phyloP scores from a whole-genome alignment of 169 alveolate genomes.

The Babesia sp. region DNA sequence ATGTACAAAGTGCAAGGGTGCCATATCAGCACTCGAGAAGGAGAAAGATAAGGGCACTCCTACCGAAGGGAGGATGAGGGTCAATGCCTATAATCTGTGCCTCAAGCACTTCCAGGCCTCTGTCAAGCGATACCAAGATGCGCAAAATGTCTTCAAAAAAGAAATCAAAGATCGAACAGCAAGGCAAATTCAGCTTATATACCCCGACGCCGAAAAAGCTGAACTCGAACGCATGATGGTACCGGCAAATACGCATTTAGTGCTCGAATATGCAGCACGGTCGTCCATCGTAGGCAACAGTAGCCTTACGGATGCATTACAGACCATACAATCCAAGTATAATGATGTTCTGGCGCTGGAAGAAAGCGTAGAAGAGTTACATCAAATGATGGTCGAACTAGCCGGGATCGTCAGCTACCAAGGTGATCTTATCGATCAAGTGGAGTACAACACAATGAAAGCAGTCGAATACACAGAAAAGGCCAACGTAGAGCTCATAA shows the following conservation, averaged over 20 bases:
- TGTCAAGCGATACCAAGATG: constrained; percentile 60
- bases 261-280: constrained; percentile 55
- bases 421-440: constrained; percentile 84
- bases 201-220: constrained; percentile 44
- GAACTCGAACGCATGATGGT: constrained; percentile 42
- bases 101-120: constrained; percentile 66
- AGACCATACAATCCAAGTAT: constrained; percentile 81
- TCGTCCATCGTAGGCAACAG: constrained; percentile 44
- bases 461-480: constrained; percentile 79
- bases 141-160: constrained; percentile 57
- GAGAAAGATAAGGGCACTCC: constrained; percentile 45
- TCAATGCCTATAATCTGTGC: constrained; percentile 57
- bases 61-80: constrained; percentile 60
- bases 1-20: constrained; percentile 56
- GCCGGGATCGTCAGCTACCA: constrained; percentile 82
- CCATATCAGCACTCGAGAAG: constrained; percentile 18
- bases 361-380: constrained; percentile 80
- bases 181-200: constrained; percentile 60
- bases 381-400: constrained; percentile 82
- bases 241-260: constrained; percentile 25
- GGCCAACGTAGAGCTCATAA: constrained; percentile 69
- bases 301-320: constrained; percentile 79
- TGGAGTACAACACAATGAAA: constrained; percentile 72
- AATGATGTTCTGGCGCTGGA: constrained; percentile 82
- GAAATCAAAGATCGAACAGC: constrained; percentile 52